Evolutionary conservation across 2,329 filamentous ascomycete species (phyloP), one percentile per base, ranked within the genome.

Genomic region (Dothideomycetidae sp.): DNA sequence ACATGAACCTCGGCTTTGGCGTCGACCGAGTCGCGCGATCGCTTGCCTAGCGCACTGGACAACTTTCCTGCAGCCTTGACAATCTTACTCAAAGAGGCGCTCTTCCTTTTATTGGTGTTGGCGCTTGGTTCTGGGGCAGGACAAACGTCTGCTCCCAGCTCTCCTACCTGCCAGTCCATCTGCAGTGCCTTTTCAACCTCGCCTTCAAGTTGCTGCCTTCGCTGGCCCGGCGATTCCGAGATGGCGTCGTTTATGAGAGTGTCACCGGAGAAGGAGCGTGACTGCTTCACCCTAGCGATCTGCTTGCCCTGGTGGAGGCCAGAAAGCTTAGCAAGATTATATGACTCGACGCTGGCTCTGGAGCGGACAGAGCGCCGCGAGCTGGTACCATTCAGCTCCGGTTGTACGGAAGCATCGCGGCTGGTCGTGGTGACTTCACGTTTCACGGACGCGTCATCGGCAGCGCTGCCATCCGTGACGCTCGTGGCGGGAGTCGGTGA

Each of bases 401-500:
- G 26, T 15, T 29, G 18, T 7, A 21, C 11, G 7, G 34, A n/a
- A 10, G 16, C 11, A 12, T 38, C 36, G n/a, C 36, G 14, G 13
- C 36, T 34, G 15, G 31, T 26, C 47, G 42, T 31, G 43, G 32
- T 33, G 39, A 28, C 19, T 42, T 36, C 58, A 51, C 41, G 50
- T 45, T 45, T 45, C 15, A 46, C 43, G 12, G 32, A 12, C 10
- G 40, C 34, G 7, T 58, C 63, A 29, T 62, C 55, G 29, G 75
- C 60, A 57, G 74, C 78, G 42, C 63, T 66, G 48, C 63, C 67
- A 53, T 80, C 76, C 50, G 69, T 71, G 46, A 76, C 61, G 47
- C 73, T 80, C 33, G 76, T 81, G 15, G 75, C 73, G 32, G 77
- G 76, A 40, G 77, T 80, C 13, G 72, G 77, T 48, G 63, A 68